Evolutionary conservation across 2,329 filamentous ascomycete species (phyloP), one percentile per base, ranked within the genome.

Genomic region (Ophiostoma triangulosporum): DNA sequence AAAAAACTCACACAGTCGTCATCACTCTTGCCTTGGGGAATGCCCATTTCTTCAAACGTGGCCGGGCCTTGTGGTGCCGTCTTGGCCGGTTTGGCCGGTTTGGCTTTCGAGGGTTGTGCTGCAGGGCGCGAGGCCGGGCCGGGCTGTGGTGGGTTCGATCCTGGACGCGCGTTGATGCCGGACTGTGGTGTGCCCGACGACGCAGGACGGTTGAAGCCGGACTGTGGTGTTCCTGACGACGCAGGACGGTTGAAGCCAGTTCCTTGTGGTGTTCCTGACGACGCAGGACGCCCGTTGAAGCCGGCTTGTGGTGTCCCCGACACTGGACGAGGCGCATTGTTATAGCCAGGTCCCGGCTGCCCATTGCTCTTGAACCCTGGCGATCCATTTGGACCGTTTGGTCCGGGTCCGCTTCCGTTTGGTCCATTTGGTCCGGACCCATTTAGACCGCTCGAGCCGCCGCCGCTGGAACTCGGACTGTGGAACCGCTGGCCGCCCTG

Each of bases 21-120:
- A n/a, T 95, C 87, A 57, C 83, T 78, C 68, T 93, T 90, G 48
- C 76, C 82, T 62, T 83, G 78, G 6, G 89, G 88, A 61, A 98
- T 91, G 36, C 93, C 93, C 93, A 98, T 98, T 65, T 94, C 90
- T 65, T 96, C 91, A 66, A 98, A 98, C 0, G 93, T 97, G 62
- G 93, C 88, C 1, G 93, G 91, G 11, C 91, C 93, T 64, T 89
- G 87, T 31, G 45, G 45, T 17, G 26, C 26, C 3, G 45, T 15
- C 50, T 48, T 32, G 36, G 48, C 49, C 8, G 46, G 40, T 53
- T 57, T 53, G 12, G 26, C 12, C 14, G 51, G 46, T 14, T 32
- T n/a, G n/a, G n/a, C n/a, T n/a, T n/a, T n/a, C n/a, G n/a, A n/a
- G n/a, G n/a, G 43, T 11, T 46, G 29, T 12, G 54, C 35, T 14